Base-by-base conservation (phyloP, 441 rosid species). In the Pelargonium citronellum region DNA sequence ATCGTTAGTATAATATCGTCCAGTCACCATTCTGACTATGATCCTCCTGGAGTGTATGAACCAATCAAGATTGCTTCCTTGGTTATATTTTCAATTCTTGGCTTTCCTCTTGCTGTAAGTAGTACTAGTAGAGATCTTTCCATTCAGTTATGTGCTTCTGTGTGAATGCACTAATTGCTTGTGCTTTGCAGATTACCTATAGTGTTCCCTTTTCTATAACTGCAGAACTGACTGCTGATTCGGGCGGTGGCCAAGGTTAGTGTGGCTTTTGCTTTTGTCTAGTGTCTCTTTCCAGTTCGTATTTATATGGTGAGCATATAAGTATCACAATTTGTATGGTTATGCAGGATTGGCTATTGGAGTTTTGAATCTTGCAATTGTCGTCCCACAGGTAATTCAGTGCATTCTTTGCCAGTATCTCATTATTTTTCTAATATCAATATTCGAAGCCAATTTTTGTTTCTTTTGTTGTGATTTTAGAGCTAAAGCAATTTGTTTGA, bases 91-190 rank as follows among this genome's bases (percentile, higher is more conserved):
- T 81, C 97, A 34, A 87, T 94, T 77, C 96, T 91, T 67, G 97
- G 99, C 67, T 91, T 94, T 74, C 97, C 99, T 73, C 89, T 94
- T 73, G 97, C 97, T 41, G 99, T 91, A 91, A 66, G 96, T 80
- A 68, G 58, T 51, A 15, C 15, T 51, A 13, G 17, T n/a, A 51
- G 16, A 51, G 13, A 51, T 51, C 15, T 51, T 51, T 51, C 17
- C 17, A 51, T 51, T 51, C 58, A 51, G 41, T n/a, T 51, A 13
- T 15, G 7, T 51, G 58, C 58, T 51, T 51, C 58, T 69, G 16
- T 41, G 34, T 17, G 41, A 67, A 37, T 41, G 19, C 34, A 49
- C 34, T 77, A 72, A 74, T 71, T 64, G 22, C 67, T 24, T 74
- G 11, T 67, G 10, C 71, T 24, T 68, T 77, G 85, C 85, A 94